Evolutionary conservation across 371 early-diverging fungal species (phyloP).

Genomic region (Mucor saturninus): DNA sequence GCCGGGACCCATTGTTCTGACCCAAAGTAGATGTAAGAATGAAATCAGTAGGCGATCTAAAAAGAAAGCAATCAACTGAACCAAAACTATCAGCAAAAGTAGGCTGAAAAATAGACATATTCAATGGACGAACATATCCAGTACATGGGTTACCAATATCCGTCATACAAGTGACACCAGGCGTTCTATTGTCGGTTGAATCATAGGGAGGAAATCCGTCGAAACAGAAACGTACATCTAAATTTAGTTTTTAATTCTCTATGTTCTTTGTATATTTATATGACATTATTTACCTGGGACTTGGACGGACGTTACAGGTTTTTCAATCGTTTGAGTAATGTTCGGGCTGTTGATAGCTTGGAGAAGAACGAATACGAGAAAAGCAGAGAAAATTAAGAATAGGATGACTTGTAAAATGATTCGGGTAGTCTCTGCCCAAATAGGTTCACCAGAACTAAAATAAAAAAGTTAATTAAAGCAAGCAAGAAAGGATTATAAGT

Average conservation of each 20-base stretch:
- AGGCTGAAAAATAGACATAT: conserved; percentile 47
- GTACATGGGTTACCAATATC: conserved; percentile 44
- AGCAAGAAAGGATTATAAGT: too few species aligned
- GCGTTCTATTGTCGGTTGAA: conserved; percentile 17
- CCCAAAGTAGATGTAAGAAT: conserved; percentile 47
- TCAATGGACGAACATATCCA: conserved; percentile 28
- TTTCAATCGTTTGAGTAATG: conserved; percentile 46
- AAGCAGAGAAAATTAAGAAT: conserved; percentile 42
- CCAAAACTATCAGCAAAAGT: conserved; percentile 44
- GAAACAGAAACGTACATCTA: conserved; percentile 55
- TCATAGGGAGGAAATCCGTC: conserved; percentile 41
- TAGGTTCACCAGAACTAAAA: conserved; percentile 50
- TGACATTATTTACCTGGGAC: conserved; percentile 28
- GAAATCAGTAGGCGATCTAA: conserved; percentile 41
- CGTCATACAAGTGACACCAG: conserved; percentile 44
- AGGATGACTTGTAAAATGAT: conserved; percentile 46
- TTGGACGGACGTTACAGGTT: conserved; percentile 35
- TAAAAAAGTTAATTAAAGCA: neutral
- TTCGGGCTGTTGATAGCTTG: conserved; percentile 51
- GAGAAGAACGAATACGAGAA: conserved; percentile 46
- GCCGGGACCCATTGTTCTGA: conserved; percentile 45
- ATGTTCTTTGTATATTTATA: too few species aligned
- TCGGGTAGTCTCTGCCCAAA: conserved; percentile 55
- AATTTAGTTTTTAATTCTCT: neutral
- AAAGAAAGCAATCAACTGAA: conserved; percentile 44